Percentiles rank a stretch among this genome's conserved stretches.
Conservation (phyloP, 352 stramenopile genomes). For the Phytopythium aichiense region DNA sequence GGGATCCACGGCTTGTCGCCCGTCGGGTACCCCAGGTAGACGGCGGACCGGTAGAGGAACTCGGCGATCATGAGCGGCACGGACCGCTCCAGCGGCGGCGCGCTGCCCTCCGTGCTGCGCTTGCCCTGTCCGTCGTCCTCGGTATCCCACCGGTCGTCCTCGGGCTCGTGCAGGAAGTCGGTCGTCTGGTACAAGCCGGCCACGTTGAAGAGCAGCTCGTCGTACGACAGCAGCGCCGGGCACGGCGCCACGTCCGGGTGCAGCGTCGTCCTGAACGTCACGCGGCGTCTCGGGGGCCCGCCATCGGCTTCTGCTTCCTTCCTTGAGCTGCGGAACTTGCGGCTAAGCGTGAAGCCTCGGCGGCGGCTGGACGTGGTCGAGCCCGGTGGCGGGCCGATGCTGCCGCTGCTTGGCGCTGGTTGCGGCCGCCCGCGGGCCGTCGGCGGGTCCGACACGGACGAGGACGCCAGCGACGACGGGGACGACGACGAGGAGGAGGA, state of each 20-base stretch:
- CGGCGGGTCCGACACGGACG: neutral
- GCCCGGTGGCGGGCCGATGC: neutral
- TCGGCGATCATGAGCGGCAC: slow-evolving; percentile 76
- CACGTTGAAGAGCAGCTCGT: slow-evolving; percentile 59
- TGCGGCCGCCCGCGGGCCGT: neutral
- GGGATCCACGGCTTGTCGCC: slow-evolving; percentile 52
- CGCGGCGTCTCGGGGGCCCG: slow-evolving; percentile 22
- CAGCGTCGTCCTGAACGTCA: slow-evolving; percentile 50
- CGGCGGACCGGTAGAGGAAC: slow-evolving; percentile 68
- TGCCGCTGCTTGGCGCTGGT: neutral
- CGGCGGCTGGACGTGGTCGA: slow-evolving; percentile 3
- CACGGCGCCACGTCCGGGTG: slow-evolving; percentile 33
- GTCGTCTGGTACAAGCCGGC: slow-evolving; percentile 52
- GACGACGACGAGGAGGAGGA: slow-evolving; percentile 1
- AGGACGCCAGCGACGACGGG: neutral
- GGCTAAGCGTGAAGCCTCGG: slow-evolving; percentile 7
- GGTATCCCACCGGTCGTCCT: slow-evolving; percentile 9
- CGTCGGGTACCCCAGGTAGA: slow-evolving; percentile 55
- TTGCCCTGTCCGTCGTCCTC: neutral
- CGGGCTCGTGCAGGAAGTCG: slow-evolving; percentile 45
- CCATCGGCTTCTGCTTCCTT: neutral
- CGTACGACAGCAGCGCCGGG: slow-evolving; percentile 36
- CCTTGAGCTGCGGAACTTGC: neutral
- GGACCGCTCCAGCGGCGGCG: slow-evolving; percentile 45
- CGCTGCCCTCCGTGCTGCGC: neutral